Evolutionary conservation across 148 eudicot species (phyloP), one percentile per base, ranked within the genome.

Genomic region (Mesembryanthemum crystallinum): DNA sequence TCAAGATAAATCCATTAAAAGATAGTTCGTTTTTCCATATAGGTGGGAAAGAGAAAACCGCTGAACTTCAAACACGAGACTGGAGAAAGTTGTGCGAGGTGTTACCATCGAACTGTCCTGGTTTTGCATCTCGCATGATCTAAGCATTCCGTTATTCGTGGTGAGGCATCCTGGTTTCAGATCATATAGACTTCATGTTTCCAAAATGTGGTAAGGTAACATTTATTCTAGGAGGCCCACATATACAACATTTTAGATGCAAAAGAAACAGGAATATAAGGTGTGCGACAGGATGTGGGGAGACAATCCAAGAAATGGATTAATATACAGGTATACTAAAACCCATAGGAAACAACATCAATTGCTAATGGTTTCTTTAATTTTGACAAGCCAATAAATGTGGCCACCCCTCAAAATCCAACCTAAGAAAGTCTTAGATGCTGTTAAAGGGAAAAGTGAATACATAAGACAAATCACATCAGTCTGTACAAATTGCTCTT

Each of bases 11-110:
- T 66, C 77, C 77, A 67, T 73, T 78, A 78, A 78, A 78, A 78
- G 28, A 51, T 73, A 78, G 81, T 73, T 78, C 77, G 81, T 78
- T 78, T 78, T 69, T 78, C 66, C 66, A 72, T 29, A 78, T 78
- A 78, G 81, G 81, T 78, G 18, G 47, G 61, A 54, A 59, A 58
- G 29, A 29, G 49, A 28, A 57, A 60, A 69, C 67, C 15, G 12
- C 51, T 29, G 25, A 32, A 61, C 60, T 60, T 47, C 80, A 78
- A 75, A 61, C 60, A 72, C 20, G 57, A 54, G 64, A 45, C 52
- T 52, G 33, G 24, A 37, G 42, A 59, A 25, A 45, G n/a, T 63
- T n/a, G 54, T 77, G 28, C 21, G 37, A 59, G 51, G 4, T 32
- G 39, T 32, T 21, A 28, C 51, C 51, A 67, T 25, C 64, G 32